Evolutionary conservation across 345 rosid species (phyloP), one percentile per base, ranked within the genome.

Genomic region (Euclidium syriacum): DNA sequence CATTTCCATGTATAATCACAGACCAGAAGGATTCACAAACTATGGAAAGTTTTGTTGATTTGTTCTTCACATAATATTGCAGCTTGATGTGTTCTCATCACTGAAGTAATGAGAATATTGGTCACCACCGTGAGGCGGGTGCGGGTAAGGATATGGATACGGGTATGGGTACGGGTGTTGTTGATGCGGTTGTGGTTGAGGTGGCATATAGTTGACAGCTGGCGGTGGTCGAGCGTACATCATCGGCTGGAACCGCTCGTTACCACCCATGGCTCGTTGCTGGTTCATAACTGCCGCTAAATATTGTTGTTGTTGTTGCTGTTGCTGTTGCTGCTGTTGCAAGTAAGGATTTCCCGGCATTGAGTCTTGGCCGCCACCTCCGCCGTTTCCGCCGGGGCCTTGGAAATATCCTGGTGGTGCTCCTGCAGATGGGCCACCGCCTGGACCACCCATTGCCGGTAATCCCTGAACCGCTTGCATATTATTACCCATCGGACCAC

Each of bases 201-300:
- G 82, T 3, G 95, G 96, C 84, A 86, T 58, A 79, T 85, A 88
- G 73, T 88, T 91, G 30, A 82, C 84, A 3, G 95, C 95, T 1
- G 96, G 79, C 0, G 92, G 96, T 20, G 85, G 96, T 75, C 87
- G 78, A 2, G 95, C 95, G 19, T 88, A 89, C 92, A 88, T 88
- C 87, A 91, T 70, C n/a, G 81, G 98, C 67, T 88, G 96, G 78
- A 83, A 88, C 77, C 98, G 76, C 42, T 88, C 95, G 16, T 82
- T 85, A 0, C 64, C 73, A 0, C 64, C 73, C 33, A 66, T 53
- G 58, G 90, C 18, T 65, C 81, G 78, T 62, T 85, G 77, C 49
- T 72, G 76, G 67, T 65, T 72, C 72, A 58, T 72, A 20, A 65
- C 67, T 0, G 90, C 42, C 0, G 92, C 87, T 5, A 85, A 83